Base-by-base conservation (phyloP, 495 filamentous ascomycete genomes). In the Neurospora hispaniola region DNA sequence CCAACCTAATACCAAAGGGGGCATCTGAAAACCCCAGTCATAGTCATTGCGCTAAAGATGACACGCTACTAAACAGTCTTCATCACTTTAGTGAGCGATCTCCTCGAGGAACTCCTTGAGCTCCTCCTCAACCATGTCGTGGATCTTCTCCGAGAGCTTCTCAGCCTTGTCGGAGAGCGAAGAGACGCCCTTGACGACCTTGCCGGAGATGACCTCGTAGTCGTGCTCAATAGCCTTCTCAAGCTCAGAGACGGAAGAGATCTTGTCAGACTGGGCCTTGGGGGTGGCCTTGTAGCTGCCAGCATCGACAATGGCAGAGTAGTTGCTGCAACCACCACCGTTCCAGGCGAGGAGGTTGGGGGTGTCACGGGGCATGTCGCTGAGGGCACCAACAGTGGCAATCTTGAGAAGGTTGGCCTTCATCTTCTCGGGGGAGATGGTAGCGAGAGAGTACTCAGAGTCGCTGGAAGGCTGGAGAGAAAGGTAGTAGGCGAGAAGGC, bases 401-500 rank as follows among this genome's bases (percentile, higher is more conserved):
- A 98, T 89, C 76, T 86, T 84, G 79, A 98, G 90, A 70, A 99
- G 84, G 82, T 89, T 91, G 77, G 88, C 85, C 92, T 99, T 99
- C 72, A 99, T 87, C 87, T 98, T 89, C 86, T 93, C 91, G 54
- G 96, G 96, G 42, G 94, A 97, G 81, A 98, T 93, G 70, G 91
- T 86, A 72, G 90, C 93, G 79, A 97, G 89, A 74, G 94, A 91
- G 79, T 91, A 99, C 71, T 90, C 93, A 71, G 96, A 98, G 82
- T 94, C 92, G 74, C 88, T 87, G 73, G 91, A 82, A 38, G 96
- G 96, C 83, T 98, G 94, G 40, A 99, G 92, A 73, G 96, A 99
- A 62, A 99, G 90, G 84, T 95, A 92, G 87, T 99, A 99, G 82
- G 96, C 96, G 76, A 97, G 86, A 70, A 99, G 92, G 88, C 96